phyloP scores from a whole-genome alignment of 2,329 filamentous ascomycete genomes.

The Trichoderma endophyticum region DNA sequence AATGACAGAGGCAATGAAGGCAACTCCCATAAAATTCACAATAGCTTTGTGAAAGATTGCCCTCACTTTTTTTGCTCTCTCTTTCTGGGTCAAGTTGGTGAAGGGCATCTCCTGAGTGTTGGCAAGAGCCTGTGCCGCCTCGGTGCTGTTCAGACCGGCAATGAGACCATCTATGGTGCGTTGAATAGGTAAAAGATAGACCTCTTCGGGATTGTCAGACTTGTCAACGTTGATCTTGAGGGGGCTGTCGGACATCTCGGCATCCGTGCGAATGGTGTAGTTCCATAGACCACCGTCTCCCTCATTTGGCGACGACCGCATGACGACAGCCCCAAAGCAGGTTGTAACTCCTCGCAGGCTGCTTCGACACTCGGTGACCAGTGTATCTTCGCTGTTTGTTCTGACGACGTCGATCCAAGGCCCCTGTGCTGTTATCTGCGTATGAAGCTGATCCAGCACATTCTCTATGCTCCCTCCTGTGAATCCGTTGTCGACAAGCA shows the following conservation, averaged over 20 bases:
- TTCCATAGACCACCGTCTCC: slow-evolving; percentile 71
- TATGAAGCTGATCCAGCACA: slow-evolving; percentile 63
- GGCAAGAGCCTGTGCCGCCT: slow-evolving; percentile 36
- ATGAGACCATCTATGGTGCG: slow-evolving; percentile 75
- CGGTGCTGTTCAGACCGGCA: slow-evolving; percentile 46
- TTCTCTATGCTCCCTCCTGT: slow-evolving; percentile 67
- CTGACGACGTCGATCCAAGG: slow-evolving; percentile 56
- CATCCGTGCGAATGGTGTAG: slow-evolving; percentile 78
- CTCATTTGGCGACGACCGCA: slow-evolving; percentile 71
- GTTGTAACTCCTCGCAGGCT: slow-evolving; percentile 63
- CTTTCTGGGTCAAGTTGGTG: slow-evolving; percentile 65
- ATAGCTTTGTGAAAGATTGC: slow-evolving; percentile 67
- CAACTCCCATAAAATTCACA: slow-evolving; percentile 72
- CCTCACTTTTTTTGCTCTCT: slow-evolving; percentile 65
- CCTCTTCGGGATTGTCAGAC: slow-evolving; percentile 69
- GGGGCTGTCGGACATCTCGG: slow-evolving; percentile 56
- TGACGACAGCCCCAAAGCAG: slow-evolving; percentile 73
- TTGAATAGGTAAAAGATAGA: slow-evolving; percentile 78
- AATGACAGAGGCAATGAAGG: slow-evolving; percentile 75
- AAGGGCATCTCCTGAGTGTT: slow-evolving; percentile 65
- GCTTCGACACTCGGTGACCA: slow-evolving; percentile 62
- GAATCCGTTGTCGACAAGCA: slow-evolving; percentile 74
- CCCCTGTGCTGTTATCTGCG: slow-evolving; percentile 50
- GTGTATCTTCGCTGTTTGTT: slow-evolving; percentile 52
- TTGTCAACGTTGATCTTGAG: slow-evolving; percentile 60